Evolutionary conservation across 306 rosid species (phyloP).

Genomic region (Cicer arietinum): DNA sequence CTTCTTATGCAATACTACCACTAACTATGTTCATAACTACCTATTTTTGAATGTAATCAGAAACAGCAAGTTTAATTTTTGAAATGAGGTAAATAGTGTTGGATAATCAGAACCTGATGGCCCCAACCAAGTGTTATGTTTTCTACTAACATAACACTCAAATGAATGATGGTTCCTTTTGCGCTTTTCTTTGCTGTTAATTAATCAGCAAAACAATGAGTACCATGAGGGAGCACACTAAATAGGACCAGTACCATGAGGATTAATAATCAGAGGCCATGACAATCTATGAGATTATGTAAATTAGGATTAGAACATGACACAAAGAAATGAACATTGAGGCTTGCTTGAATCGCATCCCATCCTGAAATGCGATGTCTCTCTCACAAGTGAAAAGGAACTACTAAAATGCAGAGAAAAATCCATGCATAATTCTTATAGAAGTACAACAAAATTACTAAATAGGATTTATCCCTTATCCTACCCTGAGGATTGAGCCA

Average conservation of each 20-base stretch:
- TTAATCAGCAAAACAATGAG: background rate
- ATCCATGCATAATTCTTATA: slow-evolving; percentile 4
- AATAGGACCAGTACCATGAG: slow-evolving; percentile 42
- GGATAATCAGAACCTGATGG: background rate
- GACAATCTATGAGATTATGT: slow-evolving; percentile 23
- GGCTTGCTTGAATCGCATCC: background rate
- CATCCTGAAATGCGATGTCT: background rate
- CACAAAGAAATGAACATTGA: slow-evolving; percentile 35
- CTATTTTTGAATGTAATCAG: background rate
- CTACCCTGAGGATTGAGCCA: background rate
- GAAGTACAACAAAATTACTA: slow-evolving; percentile 2
- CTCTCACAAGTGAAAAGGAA: slow-evolving; percentile 2
- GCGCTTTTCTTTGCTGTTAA: slow-evolving; percentile 10
- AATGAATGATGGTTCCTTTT: slow-evolving; percentile 34
- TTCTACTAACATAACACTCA: background rate
- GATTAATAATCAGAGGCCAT: slow-evolving; percentile 32
- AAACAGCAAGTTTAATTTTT: slow-evolving; percentile 1
- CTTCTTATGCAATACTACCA: background rate
- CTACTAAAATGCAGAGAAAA: slow-evolving; percentile 36
- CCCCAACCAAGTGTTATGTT: background rate
- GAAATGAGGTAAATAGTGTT: background rate
- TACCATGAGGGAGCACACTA: slow-evolving; percentile 12
- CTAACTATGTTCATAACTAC: background rate
- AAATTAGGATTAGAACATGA: slow-evolving; percentile 17
- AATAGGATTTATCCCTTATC: background rate